Evolutionary conservation across 169 alveolate species (phyloP).

Genomic region (Cryptosporidium viatorum): DNA sequence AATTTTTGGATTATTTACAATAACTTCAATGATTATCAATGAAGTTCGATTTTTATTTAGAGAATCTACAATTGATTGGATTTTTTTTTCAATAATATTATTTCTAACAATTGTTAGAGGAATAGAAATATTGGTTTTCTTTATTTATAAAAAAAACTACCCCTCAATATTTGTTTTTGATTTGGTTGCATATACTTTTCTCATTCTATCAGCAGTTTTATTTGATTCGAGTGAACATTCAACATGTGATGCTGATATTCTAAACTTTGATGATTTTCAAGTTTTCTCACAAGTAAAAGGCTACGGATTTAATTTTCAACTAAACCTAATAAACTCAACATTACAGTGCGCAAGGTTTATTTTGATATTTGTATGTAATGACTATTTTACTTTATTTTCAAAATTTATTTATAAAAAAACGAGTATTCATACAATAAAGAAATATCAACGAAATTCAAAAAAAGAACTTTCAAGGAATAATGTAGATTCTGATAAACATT

Average conservation of each 20-base stretch:
- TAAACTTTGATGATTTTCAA: conserved; percentile 10
- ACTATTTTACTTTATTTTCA: conserved; percentile 9
- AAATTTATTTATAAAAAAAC: background rate
- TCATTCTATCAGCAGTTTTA: background rate
- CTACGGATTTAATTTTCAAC: conserved; percentile 29
- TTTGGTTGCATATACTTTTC: conserved; percentile 14
- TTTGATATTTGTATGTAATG: conserved; percentile 7
- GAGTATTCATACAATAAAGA: background rate
- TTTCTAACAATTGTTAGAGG: conserved; percentile 26
- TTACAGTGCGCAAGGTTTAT: conserved; percentile 51
- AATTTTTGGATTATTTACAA: conserved; percentile 26
- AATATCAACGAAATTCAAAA: background rate
- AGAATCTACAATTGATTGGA: conserved; percentile 23
- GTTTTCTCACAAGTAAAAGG: conserved; percentile 53
- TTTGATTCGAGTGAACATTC: conserved; percentile 43
- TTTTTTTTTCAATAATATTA: conserved; percentile 17
- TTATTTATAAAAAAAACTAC: conserved; percentile 2
- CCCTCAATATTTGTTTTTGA: conserved; percentile 5
- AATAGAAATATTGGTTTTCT: conserved; percentile 14
- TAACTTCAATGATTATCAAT: conserved; percentile 42
- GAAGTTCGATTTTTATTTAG: conserved; percentile 53
- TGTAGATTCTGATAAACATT: background rate
- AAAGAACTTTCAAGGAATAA: background rate
- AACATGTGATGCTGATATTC: background rate
- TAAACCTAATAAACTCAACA: conserved; percentile 11